Evolutionary conservation across 1,284 basidiomycete species (phyloP), one percentile per base, ranked within the genome.

Genomic region (Melampsora americana): DNA sequence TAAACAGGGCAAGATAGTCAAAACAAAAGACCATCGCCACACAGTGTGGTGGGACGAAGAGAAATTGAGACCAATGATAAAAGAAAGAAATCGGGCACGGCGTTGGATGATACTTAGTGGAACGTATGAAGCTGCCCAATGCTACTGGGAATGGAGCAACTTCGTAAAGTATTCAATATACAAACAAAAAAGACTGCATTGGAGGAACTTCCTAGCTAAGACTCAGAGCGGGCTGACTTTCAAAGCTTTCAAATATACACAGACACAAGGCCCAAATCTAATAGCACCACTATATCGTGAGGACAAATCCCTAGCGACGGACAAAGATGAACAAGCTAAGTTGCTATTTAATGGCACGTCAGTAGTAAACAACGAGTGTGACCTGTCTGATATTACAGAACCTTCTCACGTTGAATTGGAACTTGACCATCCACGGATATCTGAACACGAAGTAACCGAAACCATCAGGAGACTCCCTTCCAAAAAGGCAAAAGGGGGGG

Each of bases 281-380:
- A 26, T 53, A 53, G 50, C 50, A 18, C 50, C 50, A 18, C 50
- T 53, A 18, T 53, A 53, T 12, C 16, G 50, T 20, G 18, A 53
- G 14, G 50, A 69, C 1, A 56, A 46, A 18, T 18, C 7, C 3
- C 3, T 69, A 1, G 44, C 30, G 11, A 23, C n/a, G 7, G 48
- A 69, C 44, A 53, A 56, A 30, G 20, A 9, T 18, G 23, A 69
- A 32, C 23, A 69, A 32, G 66, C 66, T 56, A 35, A 69, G 50
- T 53, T 69, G 9, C 50, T 69, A 1, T 69, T 69, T 18, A 11
- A 30, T 2, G 66, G 46, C 0, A 69, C 66, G 11, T 69, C 66
- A 2, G 26, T 53, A 30, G 56, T 32, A 5, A 56, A 35, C 30
- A 56, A 35, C 12, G 48, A 39, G 2, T 35, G 50, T 35, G 66